Evolutionary conservation across 2,329 filamentous ascomycete genomes (phyloP), one percentile per base, ranked within the genome.

Genomic region (Penicillium sp.): DNA sequence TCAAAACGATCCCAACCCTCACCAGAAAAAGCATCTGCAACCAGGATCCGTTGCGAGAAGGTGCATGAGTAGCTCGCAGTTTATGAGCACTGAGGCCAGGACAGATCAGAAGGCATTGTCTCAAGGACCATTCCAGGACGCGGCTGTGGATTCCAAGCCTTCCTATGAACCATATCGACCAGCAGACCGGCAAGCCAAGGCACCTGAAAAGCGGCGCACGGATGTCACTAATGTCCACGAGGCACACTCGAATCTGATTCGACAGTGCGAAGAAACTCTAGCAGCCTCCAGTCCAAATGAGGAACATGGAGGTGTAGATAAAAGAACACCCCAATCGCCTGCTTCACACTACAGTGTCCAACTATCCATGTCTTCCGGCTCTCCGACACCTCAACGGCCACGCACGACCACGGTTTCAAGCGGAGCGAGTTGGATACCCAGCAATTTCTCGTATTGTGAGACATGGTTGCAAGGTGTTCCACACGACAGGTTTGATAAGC

Each of bases 381-480:
- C 56, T n/a, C 56, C 48, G 25, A 55, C 32, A 52, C 57, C 54
- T 24, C 60, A 65, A 48, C 55, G 67, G 37, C 58, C 60, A 9
- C 61, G 67, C 42, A 63, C 65, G 6, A 60, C 51, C 5, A 69
- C 67, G 6, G 60, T 65, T 11, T 69, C 67, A 4, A 70, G 66
- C 42, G 64, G 66, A 47, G 60, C 64, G 7, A 69, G 67, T 51
- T 69, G 67, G 67, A 57, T 65, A 13, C 64, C 67, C 1, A 66
- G 59, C 46, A 66, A 64, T 28, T 56, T 70, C 26, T 66, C 65
- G 3, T 66, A 69, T 44, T 70, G 62, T 49, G 62, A 69, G 43
- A 61, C 56, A 37, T 70, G 67, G 67, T 61, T 70, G 11, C 66
- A 70, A 46, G 58, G 62, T 7, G 67, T 69, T 4, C 66, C 66